Percentiles rank a stretch among this genome's conserved stretches.
Evolutionary conservation across 163 green algal species (phyloP).

Genomic region (Scenedesmus sp.): DNA sequence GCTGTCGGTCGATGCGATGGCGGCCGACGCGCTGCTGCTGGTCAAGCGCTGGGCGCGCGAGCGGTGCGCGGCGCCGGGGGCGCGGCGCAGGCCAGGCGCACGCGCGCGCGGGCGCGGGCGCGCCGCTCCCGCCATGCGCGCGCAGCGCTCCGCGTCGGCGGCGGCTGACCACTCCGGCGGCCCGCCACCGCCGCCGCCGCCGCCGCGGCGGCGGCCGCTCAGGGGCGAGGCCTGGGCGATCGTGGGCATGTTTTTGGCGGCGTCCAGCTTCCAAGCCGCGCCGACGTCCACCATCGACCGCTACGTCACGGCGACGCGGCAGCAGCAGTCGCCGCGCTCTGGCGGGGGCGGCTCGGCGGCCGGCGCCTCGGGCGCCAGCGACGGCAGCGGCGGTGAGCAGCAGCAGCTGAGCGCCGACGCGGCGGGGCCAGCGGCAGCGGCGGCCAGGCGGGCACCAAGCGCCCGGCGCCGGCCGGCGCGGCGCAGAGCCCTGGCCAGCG

Average conservation of each 20-base stretch:
- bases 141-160: too few species aligned
- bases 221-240: constrained; percentile 52
- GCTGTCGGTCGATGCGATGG: constrained; percentile 50
- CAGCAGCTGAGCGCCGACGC: not conserved
- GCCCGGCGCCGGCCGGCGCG: too few species aligned
- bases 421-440: not conserved
- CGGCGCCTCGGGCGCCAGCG: not conserved
- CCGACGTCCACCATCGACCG: constrained; percentile 25
- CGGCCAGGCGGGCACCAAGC: not conserved
- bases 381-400: constrained; percentile 8
- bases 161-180: too few species aligned
- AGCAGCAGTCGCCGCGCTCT: constrained; percentile 27
- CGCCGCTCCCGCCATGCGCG: too few species aligned
- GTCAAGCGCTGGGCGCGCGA: constrained; percentile 55
- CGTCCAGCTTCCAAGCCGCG: constrained; percentile 55
- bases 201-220: too few species aligned
- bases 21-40: constrained; percentile 47
- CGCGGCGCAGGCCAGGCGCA: too few species aligned
- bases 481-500: not conserved
- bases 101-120: too few species aligned
- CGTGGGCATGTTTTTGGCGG: constrained; percentile 51
- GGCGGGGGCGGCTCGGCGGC: constrained; percentile 2
- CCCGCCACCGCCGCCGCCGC: too few species aligned
- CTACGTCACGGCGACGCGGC: too few species aligned
- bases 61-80: constrained; percentile 2